Conservation (phyloP, 805 yeast genomes). For the Torulaspora franciscae region DNA sequence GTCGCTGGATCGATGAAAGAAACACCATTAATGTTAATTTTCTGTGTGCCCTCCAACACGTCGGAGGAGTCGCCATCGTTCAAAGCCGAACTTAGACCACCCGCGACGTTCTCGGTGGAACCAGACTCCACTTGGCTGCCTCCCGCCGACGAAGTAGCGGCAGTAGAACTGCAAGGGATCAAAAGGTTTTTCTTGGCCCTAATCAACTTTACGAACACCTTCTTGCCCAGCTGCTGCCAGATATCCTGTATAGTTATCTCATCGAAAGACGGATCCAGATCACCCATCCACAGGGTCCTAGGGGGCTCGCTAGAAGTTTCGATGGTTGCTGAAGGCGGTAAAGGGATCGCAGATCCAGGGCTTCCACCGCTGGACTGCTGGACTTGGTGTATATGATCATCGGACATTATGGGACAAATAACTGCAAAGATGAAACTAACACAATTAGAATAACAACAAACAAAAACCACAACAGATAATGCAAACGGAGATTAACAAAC, state of each 20-base stretch:
- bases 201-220: conserved; percentile 63
- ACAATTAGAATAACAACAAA: conserved; percentile 4
- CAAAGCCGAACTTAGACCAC: not conserved
- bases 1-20: conserved; percentile 34
- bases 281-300: conserved; percentile 85
- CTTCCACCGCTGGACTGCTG: conserved; percentile 3
- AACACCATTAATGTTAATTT: conserved; percentile 30
- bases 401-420: conserved; percentile 5
- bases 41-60: conserved; percentile 12
- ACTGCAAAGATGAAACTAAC: not conserved
- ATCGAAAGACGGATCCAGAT: conserved; percentile 73
- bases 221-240: conserved; percentile 53
- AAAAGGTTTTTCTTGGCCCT: conserved; percentile 41
- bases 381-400: conserved; percentile 5
- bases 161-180: conserved; percentile 32
- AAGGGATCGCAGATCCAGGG: conserved; percentile 37
- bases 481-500: not conserved
- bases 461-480: conserved; percentile 2
- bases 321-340: conserved; percentile 50
- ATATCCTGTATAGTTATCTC: conserved; percentile 54
- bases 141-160: conserved; percentile 8
- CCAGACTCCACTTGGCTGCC: not conserved
- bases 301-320: conserved; percentile 49
- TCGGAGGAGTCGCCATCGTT: conserved; percentile 7
- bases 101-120: not conserved